Base-by-base conservation (phyloP, 345 rosid species). In the Euphorbia tirucalli region DNA sequence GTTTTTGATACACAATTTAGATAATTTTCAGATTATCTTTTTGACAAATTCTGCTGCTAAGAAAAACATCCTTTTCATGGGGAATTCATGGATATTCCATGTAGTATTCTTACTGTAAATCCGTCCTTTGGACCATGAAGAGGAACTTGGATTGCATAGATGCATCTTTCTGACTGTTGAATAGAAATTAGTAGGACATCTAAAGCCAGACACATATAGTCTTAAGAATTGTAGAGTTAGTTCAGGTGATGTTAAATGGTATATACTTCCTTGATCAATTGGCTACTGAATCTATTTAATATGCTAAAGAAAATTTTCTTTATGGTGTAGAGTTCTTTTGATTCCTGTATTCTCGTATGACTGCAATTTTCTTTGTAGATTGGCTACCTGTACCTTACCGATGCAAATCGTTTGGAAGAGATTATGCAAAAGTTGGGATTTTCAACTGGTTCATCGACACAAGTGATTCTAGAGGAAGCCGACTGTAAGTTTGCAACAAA, bases 401-500 rank as follows among this genome's bases (percentile, higher is more conserved):
- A 90, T 60, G 84, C 70, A 32, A 84, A 85, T 32, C 89, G 96
- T 69, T 72, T 94, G 78, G 96, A 92, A 72, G 91, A 92, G 74
- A 75, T 92, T 57, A 94, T 94, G 98, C 67, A 49, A 58, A 89
- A 83, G 83, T 75, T 94, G 63, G 98, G 98, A 82, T 92, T 94
- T 75, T 83, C 91, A 11, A 77, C 83, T 21, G 90, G 84, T 48
- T 75, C 81, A 70, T 92, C 95, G 65, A 39, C 81, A 7, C 80
- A 84, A 65, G 62, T 56, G 77, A 77, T 88, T 71, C 32, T 79
- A 58, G 79, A 86, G 76, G 85, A 81, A 77, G 70, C 65, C 27
- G 85, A 55, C 37, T 52, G 82, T 78, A 81, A 85, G 82, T 66
- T 61, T 44, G 52, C 71, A 70, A 62, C 52, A 4, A 19, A 24